A percentile compares a stretch with the other conserved stretches of the same genome.
These are phyloP conservation scores for Rubia peregrina DNA, from an alignment of 305 asterid species.

Conservation along the genomic window DNA sequence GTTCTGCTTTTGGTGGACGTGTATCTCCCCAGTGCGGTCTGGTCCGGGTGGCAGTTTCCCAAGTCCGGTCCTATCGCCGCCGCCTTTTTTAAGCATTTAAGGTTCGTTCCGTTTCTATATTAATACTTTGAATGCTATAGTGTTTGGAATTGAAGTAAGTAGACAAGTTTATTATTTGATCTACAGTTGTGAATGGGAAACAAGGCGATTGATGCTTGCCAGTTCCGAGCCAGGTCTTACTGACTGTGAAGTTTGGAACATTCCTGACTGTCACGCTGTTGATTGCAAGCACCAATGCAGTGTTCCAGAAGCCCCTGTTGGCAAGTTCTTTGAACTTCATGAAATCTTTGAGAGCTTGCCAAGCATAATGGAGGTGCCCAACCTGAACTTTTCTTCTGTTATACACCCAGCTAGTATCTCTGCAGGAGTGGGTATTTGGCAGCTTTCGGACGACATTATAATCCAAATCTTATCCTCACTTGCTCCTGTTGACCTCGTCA, in stretches of 20 bases:
- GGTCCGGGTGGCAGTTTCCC: conserved; percentile 95
- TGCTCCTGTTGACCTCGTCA: conserved; percentile 59
- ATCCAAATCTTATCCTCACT: conserved; percentile 50
- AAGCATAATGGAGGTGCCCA: conserved; percentile 41
- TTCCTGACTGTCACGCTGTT: conserved; percentile 68
- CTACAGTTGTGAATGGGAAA: conserved; percentile 83
- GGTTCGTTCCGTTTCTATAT: conserved; percentile 30
- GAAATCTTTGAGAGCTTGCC: conserved; percentile 84
- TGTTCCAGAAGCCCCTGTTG: conserved; percentile 51
- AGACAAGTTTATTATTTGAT: neutral
- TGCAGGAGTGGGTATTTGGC: conserved; percentile 54
- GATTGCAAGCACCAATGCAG: conserved; percentile 60
- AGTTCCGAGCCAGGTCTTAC: conserved; percentile 29
- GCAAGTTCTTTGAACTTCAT: conserved; percentile 78
- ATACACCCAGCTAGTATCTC: conserved; percentile 50
- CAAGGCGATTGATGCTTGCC: conserved; percentile 52
- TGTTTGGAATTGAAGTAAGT: neutral
- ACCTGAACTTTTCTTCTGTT: conserved; percentile 41
- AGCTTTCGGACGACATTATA: conserved; percentile 72
- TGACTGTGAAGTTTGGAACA: conserved; percentile 47
- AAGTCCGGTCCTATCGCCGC: conserved; percentile 52
- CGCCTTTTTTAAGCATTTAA: conserved; percentile 69
- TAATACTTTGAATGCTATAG: neutral
- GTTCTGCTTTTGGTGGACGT: conserved; percentile 73
- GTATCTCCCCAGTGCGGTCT: conserved; percentile 60